Evolutionary conservation across 768 basidiomycete genomes (phyloP).

Genomic region (Xerocomellus chrysenteron): DNA sequence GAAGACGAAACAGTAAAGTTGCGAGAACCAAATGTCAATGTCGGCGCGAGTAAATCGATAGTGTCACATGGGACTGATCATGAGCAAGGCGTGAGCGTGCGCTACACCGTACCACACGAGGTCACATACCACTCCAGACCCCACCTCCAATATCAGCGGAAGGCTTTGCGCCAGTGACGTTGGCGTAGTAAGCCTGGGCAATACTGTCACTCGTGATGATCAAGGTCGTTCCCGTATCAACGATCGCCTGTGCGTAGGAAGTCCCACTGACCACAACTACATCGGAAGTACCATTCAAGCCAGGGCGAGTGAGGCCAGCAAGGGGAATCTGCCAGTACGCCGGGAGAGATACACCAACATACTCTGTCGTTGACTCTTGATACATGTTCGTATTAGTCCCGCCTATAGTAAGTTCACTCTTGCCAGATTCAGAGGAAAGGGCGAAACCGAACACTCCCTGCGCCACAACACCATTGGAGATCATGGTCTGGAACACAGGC

Average conservation of each 20-base stretch:
- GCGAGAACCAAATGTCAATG: conserved; percentile 40
- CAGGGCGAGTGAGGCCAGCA: conserved; percentile 28
- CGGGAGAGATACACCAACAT: conserved; percentile 28
- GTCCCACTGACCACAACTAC: conserved; percentile 27
- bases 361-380: conserved; percentile 42
- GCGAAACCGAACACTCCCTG: conserved; percentile 49
- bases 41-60: conserved; percentile 26
- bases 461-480: conserved; percentile 34
- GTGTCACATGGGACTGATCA: conserved; percentile 33
- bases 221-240: conserved; percentile 36
- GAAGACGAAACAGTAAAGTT: conserved; percentile 36
- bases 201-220: conserved; percentile 25
- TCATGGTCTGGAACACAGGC: conserved; percentile 47
- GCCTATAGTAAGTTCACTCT: conserved; percentile 56
- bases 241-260: conserved; percentile 27
- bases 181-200: conserved; percentile 30
- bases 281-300: conserved; percentile 17
- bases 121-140: conserved; percentile 35
- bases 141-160: conserved; percentile 29
- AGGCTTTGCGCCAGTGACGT: conserved; percentile 31
- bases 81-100: not conserved
- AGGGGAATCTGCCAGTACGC: conserved; percentile 41
- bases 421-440: conserved; percentile 37
- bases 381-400: conserved; percentile 48
- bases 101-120: not conserved